Evolutionary conservation across 106 monocot species (phyloP), one percentile per base, ranked within the genome.

Genomic region (Vanilla planifolia): DNA sequence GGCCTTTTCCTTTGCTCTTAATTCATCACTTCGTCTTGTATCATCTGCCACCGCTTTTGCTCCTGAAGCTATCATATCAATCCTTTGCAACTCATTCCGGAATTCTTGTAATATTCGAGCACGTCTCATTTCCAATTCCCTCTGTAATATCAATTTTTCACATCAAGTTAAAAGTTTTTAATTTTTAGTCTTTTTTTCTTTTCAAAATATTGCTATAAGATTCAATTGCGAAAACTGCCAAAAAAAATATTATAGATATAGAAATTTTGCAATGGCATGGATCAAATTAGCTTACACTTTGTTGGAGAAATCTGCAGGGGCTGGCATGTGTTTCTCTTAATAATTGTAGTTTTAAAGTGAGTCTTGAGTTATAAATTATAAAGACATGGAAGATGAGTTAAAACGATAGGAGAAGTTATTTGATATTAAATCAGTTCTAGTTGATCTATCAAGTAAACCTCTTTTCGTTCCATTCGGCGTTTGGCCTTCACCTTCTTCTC

Each of bases 401-500:
- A n/a, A n/a, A 3, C 33, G 59, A 22, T 39, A 35, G 23, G 36
- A 63, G 50, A 30, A 0, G 1, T 55, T 14, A 36, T 16, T 22
- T 41, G 37, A 60, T 37, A 35, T 41, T 39, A 51, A 22, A 53
- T 17, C 53, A 53, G n/a, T 0, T n/a, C 0, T 29, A 53, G n/a
- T 29, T 53, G 3, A 30, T 53, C 14, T 29, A 53, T 15, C 53
- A 53, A 53, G 30, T 53, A 59, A 43, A 84, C 79, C 85, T 71
- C 73, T 64, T 73, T 80, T 39, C 58, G 61, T 11, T 77, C 79
- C 44, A 67, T 13, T 33, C 56, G 60, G 6, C 66, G 33, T 64
- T 73, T 76, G 16, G 77, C 76, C 26, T 80, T 85, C 7, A 17
- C 40, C 60, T 80, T 80, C 73, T 80, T 85, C 47, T 80, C 66